Percentiles rank a stretch among this genome's conserved stretches.
These are phyloP conservation scores for Starmerella sp. DNA, from an alignment of 805 yeast genomes.

Conservation along the genomic window DNA sequence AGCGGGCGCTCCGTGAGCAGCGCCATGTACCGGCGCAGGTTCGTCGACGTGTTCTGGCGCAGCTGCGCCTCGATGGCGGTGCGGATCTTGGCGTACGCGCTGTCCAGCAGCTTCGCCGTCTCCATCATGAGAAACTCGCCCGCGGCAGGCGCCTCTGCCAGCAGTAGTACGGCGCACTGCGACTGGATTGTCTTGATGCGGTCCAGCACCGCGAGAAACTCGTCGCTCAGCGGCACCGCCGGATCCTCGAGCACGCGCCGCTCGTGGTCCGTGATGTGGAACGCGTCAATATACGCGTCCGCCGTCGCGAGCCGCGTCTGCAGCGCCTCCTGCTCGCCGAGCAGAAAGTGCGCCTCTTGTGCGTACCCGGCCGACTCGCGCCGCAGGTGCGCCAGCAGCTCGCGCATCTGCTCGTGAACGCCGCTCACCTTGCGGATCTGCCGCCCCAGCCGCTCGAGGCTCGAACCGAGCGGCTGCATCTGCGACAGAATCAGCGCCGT, in stretches of 20 bases:
- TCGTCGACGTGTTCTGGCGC: conserved; percentile 1
- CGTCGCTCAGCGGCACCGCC: conserved; percentile 31
- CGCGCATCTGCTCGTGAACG: conserved; percentile 21
- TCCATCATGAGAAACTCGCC: conserved; percentile 31
- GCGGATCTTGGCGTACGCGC: conserved; percentile 45
- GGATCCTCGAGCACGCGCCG: conserved; percentile 40
- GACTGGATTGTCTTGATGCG: conserved; percentile 55
- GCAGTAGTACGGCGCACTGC: conserved; percentile 50
- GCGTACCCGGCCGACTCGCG: conserved; percentile 24
- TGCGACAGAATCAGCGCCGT: conserved; percentile 27
- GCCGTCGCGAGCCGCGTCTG: conserved; percentile 24
- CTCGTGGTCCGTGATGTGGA: conserved; percentile 62
- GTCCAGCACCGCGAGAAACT: conserved; percentile 48
- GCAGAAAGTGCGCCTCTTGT: conserved; percentile 24
- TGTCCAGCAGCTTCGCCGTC: conserved; percentile 37
- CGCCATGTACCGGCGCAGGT: conserved; percentile 17
- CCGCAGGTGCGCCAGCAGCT: conserved; percentile 18
- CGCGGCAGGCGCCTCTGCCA: conserved; percentile 44
- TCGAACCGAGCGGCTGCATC: conserved; percentile 27
- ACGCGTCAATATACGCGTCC: conserved; percentile 39
- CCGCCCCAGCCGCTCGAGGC: conserved; percentile 22
- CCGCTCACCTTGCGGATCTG: conserved; percentile 18
- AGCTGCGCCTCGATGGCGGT: conserved; percentile 31
- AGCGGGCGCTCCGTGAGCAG: conserved; percentile 31
- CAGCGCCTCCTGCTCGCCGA: conserved; percentile 19